These are phyloP conservation scores for Colletotrichum siamense DNA, from an alignment of 2,329 filamentous ascomycete species.

Conservation along the genomic window DNA sequence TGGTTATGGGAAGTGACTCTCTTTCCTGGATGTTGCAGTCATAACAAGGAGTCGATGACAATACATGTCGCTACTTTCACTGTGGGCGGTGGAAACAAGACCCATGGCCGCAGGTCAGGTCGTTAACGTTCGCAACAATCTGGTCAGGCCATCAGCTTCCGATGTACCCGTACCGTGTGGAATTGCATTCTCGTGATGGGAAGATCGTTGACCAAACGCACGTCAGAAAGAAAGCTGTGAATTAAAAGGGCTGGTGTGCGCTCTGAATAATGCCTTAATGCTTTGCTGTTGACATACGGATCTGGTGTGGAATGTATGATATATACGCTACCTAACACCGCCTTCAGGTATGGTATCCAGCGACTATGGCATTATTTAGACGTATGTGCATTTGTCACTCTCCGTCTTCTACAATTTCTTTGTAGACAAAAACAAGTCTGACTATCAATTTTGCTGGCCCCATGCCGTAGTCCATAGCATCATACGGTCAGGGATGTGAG, in stretches of 20 bases:
- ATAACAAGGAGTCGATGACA: rapidly evolving
- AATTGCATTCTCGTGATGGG: rapidly evolving
- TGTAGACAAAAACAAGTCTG: not conserved
- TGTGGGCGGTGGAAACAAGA: rapidly evolving
- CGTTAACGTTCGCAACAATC: not conserved
- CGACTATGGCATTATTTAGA: not conserved
- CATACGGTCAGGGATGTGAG: rapidly evolving
- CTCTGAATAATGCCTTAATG: not conserved
- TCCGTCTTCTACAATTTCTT: not conserved
- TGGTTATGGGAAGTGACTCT: not conserved
- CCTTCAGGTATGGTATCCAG: too few relatives aligned
- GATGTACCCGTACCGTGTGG: rapidly evolving
- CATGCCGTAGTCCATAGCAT: not conserved
- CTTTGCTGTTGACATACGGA: not conserved
- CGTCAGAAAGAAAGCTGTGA: not conserved
- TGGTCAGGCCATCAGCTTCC: rapidly evolving
- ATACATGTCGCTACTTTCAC: not conserved
- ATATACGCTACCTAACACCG: too few relatives aligned
- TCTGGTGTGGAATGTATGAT: too few relatives aligned
- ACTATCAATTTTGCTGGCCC: not conserved
- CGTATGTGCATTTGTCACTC: not conserved
- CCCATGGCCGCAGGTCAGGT: not conserved
- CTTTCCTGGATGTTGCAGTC: not conserved
- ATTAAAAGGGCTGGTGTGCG: not conserved
- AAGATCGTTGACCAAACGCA: not conserved